Evolutionary conservation across 2,329 filamentous ascomycete species (phyloP).

Genomic region (Phaeosphaeria sp.): DNA sequence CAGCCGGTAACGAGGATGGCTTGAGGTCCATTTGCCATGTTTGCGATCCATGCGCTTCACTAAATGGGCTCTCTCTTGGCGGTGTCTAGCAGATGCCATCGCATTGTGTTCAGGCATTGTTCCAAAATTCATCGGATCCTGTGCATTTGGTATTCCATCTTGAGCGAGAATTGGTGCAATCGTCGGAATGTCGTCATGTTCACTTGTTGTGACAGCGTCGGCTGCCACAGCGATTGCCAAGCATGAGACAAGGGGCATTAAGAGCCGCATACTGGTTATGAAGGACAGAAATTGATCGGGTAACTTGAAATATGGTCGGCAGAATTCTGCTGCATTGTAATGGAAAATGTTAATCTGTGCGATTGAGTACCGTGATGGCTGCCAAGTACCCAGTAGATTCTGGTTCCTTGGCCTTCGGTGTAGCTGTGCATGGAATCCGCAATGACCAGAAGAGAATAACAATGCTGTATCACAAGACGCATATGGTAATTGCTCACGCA

Average conservation of each 20-base stretch:
- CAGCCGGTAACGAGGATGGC: constrained; percentile 27
- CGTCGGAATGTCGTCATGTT: not conserved
- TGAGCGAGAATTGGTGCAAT: not conserved
- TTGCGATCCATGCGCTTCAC: constrained; percentile 24
- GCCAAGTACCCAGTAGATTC: constrained; percentile 19
- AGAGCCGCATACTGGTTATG: not conserved
- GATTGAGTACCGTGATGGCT: constrained; percentile 30
- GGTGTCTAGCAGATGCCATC: constrained; percentile 15
- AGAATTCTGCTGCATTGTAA: not conserved
- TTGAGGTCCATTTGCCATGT: constrained; percentile 23
- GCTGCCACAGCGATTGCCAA: not conserved
- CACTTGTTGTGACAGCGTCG: not conserved
- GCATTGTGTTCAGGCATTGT: constrained; percentile 11
- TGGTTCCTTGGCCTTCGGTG: not conserved
- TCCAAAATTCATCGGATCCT: constrained; percentile 15
- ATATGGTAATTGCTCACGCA: too few relatives aligned
- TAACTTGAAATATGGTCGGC: not conserved
- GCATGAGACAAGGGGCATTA: not conserved
- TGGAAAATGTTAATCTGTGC: not conserved
- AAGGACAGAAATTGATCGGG: not conserved
- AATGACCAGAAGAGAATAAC: not conserved
- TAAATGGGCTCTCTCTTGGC: constrained; percentile 27
- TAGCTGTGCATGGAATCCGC: not conserved
- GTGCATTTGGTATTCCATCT: constrained; percentile 1
- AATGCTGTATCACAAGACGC: not conserved